phyloP scores from a whole-genome alignment of 2,329 filamentous ascomycete genomes.

The Pyrenophora graminea region DNA sequence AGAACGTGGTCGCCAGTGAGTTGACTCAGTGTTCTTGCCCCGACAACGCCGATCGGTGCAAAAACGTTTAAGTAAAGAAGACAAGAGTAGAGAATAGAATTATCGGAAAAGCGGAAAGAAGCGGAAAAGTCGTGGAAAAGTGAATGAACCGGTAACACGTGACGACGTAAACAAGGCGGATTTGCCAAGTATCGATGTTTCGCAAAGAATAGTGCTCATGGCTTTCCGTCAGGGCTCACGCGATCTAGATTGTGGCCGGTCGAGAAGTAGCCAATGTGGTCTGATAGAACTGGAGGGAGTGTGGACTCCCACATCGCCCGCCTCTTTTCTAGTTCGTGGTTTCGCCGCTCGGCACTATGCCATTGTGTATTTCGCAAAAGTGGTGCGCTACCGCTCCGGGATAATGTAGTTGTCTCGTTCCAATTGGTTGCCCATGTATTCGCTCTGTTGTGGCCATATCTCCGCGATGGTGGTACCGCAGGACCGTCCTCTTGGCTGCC shows the following conservation, averaged over 20 bases:
- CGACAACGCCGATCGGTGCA: constrained; percentile 1
- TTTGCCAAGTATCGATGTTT: not conserved
- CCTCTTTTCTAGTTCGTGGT: constrained; percentile 16
- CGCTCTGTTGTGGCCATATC: constrained; percentile 8
- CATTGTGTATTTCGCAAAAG: constrained; percentile 10
- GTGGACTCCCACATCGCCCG: constrained; percentile 27
- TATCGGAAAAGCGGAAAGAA: not conserved
- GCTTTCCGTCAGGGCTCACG: constrained; percentile 1
- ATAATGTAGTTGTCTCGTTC: constrained; percentile 6
- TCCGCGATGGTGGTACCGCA: constrained; percentile 1
- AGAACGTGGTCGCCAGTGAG: not conserved
- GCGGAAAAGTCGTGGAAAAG: not conserved
- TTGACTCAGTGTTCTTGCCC: too few relatives aligned
- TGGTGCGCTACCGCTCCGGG: constrained; percentile 8
- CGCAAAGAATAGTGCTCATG: not conserved
- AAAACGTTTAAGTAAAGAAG: not conserved
- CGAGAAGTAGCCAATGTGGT: constrained; percentile 14
- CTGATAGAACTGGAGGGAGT: constrained; percentile 16
- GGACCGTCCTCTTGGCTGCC: constrained; percentile 15
- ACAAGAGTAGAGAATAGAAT: not conserved
- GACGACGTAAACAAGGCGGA: too few relatives aligned
- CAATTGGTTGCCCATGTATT: constrained; percentile 13
- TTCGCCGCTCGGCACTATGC: constrained; percentile 6
- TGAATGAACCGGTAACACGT: too few relatives aligned
- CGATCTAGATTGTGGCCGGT: constrained; percentile 8